A percentile compares a stretch with the other conserved stretches of the same genome.
phyloP scores from a whole-genome alignment of 2,329 filamentous ascomycete genomes.

The Tolypocladium amazonense region DNA sequence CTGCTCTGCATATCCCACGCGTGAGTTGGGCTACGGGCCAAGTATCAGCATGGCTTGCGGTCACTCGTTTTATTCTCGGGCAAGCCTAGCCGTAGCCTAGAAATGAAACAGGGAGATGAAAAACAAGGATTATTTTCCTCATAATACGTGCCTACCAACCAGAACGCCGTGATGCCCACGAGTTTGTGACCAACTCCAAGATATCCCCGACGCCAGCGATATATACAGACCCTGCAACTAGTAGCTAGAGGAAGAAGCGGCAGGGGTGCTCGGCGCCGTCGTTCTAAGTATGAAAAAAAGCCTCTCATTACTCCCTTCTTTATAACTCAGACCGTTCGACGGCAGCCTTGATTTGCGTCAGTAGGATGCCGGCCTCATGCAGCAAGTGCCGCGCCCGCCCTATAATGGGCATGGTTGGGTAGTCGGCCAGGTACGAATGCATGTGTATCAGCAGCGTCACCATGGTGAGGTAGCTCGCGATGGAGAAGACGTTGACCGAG shows the following conservation, averaged over 20 bases:
- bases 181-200: neutral
- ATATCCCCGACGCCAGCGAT: neutral
- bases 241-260: neutral
- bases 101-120: conserved; percentile 2
- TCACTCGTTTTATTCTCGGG: conserved; percentile 20
- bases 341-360: conserved; percentile 17
- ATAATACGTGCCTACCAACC: neutral
- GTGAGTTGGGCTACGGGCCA: conserved; percentile 19
- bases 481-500: conserved; percentile 67
- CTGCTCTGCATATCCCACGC: conserved; percentile 9
- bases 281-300: neutral
- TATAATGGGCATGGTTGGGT: conserved; percentile 48
- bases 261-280: neutral
- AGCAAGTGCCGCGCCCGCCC: conserved; percentile 24
- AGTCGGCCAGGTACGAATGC: conserved; percentile 50
- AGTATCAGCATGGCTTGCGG: conserved; percentile 19
- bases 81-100: conserved; percentile 24
- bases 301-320: neutral
- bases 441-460: conserved; percentile 56
- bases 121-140: neutral
- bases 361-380: conserved; percentile 20
- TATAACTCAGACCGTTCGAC: conserved; percentile 20
- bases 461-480: conserved; percentile 69
- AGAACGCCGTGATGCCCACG: neutral
- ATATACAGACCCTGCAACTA: neutral